Conservation (phyloP, 805 yeast genomes). For the Lipomyces lipofer region DNA sequence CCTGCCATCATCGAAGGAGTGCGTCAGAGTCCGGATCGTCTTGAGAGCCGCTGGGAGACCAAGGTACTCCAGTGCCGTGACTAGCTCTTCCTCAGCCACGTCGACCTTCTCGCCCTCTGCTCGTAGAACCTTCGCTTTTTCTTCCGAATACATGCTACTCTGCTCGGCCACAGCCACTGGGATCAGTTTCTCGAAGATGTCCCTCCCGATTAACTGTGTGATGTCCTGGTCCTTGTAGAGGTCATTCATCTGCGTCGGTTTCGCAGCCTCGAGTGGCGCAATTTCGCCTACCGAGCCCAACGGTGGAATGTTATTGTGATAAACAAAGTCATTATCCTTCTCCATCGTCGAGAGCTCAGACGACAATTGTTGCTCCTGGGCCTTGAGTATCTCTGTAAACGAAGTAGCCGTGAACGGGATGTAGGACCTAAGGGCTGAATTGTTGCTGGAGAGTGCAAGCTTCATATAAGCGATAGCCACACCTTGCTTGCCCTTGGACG, state of each 20-base stretch:
- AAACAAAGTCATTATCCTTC: conserved; percentile 87
- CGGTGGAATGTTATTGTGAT: conserved; percentile 74
- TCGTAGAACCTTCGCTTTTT: conserved; percentile 75
- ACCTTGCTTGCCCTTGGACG: conserved; percentile 63
- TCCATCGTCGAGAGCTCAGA: conserved; percentile 47
- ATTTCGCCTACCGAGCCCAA: conserved; percentile 61
- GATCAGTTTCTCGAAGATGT: conserved; percentile 73
- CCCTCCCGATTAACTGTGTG: conserved; percentile 49
- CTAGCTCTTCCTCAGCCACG: conserved; percentile 74
- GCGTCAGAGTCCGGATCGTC: conserved; percentile 46
- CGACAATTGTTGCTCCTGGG: conserved; percentile 33
- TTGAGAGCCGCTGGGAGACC: conserved; percentile 68
- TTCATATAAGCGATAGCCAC: conserved; percentile 68
- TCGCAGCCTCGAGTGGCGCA: conserved; percentile 67
- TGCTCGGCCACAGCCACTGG: conserved; percentile 87
- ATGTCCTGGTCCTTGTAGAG: conserved; percentile 49
- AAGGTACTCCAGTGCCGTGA: conserved; percentile 77
- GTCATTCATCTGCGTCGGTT: conserved; percentile 52
- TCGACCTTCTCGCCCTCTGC: conserved; percentile 72
- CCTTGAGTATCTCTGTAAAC: conserved; percentile 31
- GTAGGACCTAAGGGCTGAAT: conserved; percentile 33
- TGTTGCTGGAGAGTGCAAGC: conserved; percentile 46
- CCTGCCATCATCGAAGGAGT: conserved; percentile 16
- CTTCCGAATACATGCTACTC: conserved; percentile 84
- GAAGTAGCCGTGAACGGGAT: conserved; percentile 32